Evolutionary conservation across 257 asterid genomes (phyloP).

Genomic region (Solanum gandarillasii): DNA sequence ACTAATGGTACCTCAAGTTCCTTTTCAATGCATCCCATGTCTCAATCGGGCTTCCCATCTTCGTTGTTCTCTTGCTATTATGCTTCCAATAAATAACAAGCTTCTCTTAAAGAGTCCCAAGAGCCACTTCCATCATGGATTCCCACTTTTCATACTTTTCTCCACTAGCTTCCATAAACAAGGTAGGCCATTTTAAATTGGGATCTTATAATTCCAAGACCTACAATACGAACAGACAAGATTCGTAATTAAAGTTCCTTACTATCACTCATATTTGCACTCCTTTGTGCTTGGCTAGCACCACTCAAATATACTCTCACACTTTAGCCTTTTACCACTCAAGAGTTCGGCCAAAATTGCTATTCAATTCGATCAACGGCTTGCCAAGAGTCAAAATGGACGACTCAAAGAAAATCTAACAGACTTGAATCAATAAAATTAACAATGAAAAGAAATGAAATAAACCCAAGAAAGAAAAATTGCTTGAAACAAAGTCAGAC

Average conservation of each 20-base stretch:
- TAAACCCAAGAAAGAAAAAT: not conserved
- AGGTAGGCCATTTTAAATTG: not conserved
- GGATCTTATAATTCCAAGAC: not conserved
- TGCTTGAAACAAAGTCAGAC: not conserved
- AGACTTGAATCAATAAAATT: not conserved
- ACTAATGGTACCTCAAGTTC: not conserved
- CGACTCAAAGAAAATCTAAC: not conserved
- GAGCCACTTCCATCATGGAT: not conserved
- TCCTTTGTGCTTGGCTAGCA: not conserved
- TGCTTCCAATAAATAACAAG: not conserved
- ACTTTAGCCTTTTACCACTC: not conserved
- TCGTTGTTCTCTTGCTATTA: not conserved
- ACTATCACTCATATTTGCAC: not conserved
- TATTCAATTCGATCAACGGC: not conserved
- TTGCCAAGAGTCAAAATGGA: not conserved
- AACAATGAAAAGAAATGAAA: not conserved
- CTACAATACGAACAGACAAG: not conserved
- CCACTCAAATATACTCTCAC: not conserved
- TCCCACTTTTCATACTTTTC: not conserved
- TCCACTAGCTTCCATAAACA: not conserved
- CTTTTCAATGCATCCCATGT: not conserved
- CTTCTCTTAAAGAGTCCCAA: not conserved
- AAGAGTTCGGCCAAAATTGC: not conserved
- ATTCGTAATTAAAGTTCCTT: not conserved
- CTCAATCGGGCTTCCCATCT: not conserved